Evolutionary conservation across 202 grass and related monocot species (phyloP).

Genomic region (Eragrostis tef): DNA sequence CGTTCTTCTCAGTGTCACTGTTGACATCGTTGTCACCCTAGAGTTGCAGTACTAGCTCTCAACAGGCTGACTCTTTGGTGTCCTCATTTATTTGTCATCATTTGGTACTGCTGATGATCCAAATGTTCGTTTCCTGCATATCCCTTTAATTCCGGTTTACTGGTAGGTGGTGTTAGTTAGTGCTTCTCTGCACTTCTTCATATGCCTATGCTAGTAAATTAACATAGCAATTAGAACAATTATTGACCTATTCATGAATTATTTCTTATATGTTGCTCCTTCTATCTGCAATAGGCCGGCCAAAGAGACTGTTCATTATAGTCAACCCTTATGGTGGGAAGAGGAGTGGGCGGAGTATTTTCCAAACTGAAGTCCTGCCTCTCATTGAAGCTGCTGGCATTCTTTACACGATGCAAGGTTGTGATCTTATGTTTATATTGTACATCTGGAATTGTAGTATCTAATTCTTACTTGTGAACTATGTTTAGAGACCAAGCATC

Average conservation of each 20-base stretch:
- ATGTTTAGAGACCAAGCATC: constrained; percentile 77
- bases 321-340: constrained; percentile 95
- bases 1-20: constrained; percentile 19
- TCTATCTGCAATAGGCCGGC: constrained; percentile 57
- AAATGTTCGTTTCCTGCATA: constrained; percentile 23
- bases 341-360: constrained; percentile 65
- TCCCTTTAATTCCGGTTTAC: not conserved
- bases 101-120: constrained; percentile 11
- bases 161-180: not conserved
- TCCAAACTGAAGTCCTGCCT: constrained; percentile 67
- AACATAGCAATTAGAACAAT: not conserved
- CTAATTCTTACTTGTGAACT: constrained; percentile 43
- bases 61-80: not conserved
- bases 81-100: not conserved
- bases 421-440: constrained; percentile 28
- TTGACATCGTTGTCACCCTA: not conserved
- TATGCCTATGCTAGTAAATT: not conserved
- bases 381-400: constrained; percentile 78
- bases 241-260: constrained; percentile 19
- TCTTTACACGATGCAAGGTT: constrained; percentile 83
- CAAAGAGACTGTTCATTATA: constrained; percentile 86
- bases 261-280: constrained; percentile 33
- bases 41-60: constrained; percentile 1
- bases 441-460: constrained; percentile 18
- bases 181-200: constrained; percentile 3